Base-by-base conservation (phyloP, 2,329 filamentous ascomycete species). In the Hirsutella thompsonii region DNA sequence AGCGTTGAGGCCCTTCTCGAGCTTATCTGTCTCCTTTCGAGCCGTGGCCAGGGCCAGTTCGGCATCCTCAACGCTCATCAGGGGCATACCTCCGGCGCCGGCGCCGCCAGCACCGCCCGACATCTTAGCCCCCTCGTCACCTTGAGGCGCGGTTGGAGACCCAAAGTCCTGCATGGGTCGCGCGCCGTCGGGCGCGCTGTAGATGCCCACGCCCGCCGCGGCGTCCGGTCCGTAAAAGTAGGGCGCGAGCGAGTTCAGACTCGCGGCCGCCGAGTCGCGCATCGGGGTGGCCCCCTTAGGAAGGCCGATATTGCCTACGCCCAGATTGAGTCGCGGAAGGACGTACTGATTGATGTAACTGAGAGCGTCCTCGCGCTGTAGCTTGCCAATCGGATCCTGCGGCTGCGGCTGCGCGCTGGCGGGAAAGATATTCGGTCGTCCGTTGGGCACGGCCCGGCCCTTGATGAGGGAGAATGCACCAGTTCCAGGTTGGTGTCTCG, bases 321-420 rank as follows among this genome's bases (percentile, higher is more conserved):
- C 69, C 2, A 75, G 61, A 47, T 74, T 75, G 14, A 77, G 63
- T 4, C 71, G 69, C 16, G 78, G 77, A 28, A 81, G 63, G 2
- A 82, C 74, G 47, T 78, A 79, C 56, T 82, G 77, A 55, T 82
- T 81, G 58, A 82, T 80, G 57, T 80, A 81, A 55, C 70, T 73
- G 33, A 82, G 70, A 1, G 76, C 76, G 52, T 81, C 77, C 49
- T 81, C 76, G 11, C 76, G 71, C 55, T 79, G 76, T 48, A 81
- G 75, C 62, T 81, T 81, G 47, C 69, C 70, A 20, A 79, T 68
- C 1, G 76, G 74, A 48, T 81, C 76, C 44, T 70, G 67, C 1
- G 66, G 59, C 42, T 68, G 68, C 5, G 64, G 63, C 37, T 66
- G 64, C 2, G 63, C 54, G 0, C 63, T 61, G 2, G 63, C 57